These are phyloP conservation scores for Logfia minima DNA, from an alignment of 129 eudicot species.

Conservation along the genomic window DNA sequence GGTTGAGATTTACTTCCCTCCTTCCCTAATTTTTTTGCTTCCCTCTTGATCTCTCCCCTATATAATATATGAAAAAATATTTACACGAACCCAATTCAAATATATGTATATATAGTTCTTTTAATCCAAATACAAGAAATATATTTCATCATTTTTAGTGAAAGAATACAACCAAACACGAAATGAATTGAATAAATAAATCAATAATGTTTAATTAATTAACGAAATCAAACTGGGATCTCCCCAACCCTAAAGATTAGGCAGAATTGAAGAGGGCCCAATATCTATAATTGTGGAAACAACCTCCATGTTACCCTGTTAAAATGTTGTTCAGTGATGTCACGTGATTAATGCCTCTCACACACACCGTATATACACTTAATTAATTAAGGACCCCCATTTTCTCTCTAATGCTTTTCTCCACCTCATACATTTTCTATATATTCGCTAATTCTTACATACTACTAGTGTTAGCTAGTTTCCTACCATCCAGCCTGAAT, in stretches of 20 bases:
- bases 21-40: too few species aligned
- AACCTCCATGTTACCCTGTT: conserved; percentile 25
- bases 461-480: too few species aligned
- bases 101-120: too few species aligned
- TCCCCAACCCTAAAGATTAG: conserved; percentile 18
- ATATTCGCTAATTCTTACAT: too few species aligned
- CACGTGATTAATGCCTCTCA: conserved; percentile 26
- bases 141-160: too few species aligned
- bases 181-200: neutral
- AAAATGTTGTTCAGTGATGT: neutral
- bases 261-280: conserved; percentile 1
- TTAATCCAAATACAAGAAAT: too few species aligned
- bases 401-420: conserved; percentile 5
- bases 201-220: neutral
- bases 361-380: neutral
- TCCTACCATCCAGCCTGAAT: too few species aligned
- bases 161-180: too few species aligned
- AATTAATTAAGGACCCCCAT: neutral
- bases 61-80: too few species aligned
- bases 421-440: conserved; percentile 1
- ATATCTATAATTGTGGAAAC: neutral
- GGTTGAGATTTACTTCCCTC: too few species aligned
- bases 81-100: too few species aligned
- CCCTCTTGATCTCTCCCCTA: too few species aligned
- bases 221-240: conserved; percentile 14